Conservation (phyloP, 345 rosid species). For the Euphorbia pulcherrima region DNA sequence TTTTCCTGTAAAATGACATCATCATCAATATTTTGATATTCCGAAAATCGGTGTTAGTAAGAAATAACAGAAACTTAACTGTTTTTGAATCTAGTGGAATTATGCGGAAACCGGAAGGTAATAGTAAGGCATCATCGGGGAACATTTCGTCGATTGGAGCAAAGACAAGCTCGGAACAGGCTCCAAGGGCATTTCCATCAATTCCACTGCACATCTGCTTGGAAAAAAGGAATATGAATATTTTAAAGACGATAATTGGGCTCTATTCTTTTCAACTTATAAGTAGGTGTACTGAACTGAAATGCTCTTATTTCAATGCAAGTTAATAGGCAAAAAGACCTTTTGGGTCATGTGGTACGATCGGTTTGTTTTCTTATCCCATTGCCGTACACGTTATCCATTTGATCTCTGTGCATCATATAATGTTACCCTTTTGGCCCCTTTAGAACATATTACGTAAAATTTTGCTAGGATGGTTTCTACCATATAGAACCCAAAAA, state of each 20-base stretch:
- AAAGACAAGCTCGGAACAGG: conserved; percentile 86
- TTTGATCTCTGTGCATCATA: too few relatives aligned
- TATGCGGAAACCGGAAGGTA: conserved; percentile 96
- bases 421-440: too few relatives aligned
- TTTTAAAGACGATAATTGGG: not conserved
- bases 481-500: too few relatives aligned
- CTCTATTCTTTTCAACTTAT: not conserved
- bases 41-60: not conserved
- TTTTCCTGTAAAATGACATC: conserved; percentile 47
- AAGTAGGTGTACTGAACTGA: too few relatives aligned
- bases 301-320: too few relatives aligned
- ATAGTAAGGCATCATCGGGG: conserved; percentile 90
- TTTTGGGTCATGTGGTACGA: too few relatives aligned
- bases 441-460: too few relatives aligned
- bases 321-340: too few relatives aligned
- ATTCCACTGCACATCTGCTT: conserved; percentile 85
- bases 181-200: conserved; percentile 88
- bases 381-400: too few relatives aligned
- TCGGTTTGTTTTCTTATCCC: too few relatives aligned
- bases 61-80: conserved; percentile 34
- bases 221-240: conserved; percentile 1
- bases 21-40: conserved; percentile 15
- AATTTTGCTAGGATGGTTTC: too few relatives aligned
- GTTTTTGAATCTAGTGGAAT: conserved; percentile 87
- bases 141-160: conserved; percentile 99